Evolutionary conservation across 2,329 filamentous ascomycete species (phyloP).

Genomic region (Arachnopeziza araneosa): DNA sequence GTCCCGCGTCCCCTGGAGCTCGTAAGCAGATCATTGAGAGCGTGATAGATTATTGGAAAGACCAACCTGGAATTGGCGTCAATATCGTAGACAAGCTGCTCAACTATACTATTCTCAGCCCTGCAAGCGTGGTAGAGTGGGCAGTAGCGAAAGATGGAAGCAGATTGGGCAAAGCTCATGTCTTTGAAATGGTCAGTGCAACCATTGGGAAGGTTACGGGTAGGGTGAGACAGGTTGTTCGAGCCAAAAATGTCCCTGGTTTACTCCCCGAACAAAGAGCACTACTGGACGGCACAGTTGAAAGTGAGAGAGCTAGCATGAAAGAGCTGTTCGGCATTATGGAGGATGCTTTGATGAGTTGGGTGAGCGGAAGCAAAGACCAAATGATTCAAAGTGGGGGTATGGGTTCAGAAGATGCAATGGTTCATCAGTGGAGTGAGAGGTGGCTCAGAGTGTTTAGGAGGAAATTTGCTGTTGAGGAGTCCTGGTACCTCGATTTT

Average conservation of each 20-base stretch:
- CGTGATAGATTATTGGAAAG: conserved; percentile 88
- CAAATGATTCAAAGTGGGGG: conserved; percentile 65
- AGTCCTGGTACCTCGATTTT: conserved; percentile 51
- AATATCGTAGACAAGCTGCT: conserved; percentile 94
- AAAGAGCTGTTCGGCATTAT: conserved; percentile 74
- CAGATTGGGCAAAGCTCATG: conserved; percentile 62
- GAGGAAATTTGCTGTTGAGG: conserved; percentile 78
- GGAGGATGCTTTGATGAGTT: conserved; percentile 68
- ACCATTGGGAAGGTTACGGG: conserved; percentile 88
- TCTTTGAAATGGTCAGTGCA: conserved; percentile 85
- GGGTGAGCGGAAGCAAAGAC: conserved; percentile 69
- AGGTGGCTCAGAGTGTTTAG: conserved; percentile 84
- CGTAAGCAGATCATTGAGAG: conserved; percentile 84
- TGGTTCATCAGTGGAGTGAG: conserved; percentile 74
- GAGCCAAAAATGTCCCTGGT: conserved; percentile 52
- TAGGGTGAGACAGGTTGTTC: conserved; percentile 75
- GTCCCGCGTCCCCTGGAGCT: conserved; percentile 66
- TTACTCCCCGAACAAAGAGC: conserved; percentile 43
- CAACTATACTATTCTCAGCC: conserved; percentile 92
- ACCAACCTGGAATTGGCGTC: conserved; percentile 86
- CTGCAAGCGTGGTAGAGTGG: conserved; percentile 83
- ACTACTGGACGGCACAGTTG: conserved; percentile 56
- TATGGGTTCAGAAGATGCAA: conserved; percentile 52
- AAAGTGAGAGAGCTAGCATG: conserved; percentile 67
- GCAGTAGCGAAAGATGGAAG: conserved; percentile 62